Percentiles rank a stretch among this genome's conserved stretches.
phyloP scores from a whole-genome alignment of 2,329 filamentous ascomycete species.

The Graphium sp. region DNA sequence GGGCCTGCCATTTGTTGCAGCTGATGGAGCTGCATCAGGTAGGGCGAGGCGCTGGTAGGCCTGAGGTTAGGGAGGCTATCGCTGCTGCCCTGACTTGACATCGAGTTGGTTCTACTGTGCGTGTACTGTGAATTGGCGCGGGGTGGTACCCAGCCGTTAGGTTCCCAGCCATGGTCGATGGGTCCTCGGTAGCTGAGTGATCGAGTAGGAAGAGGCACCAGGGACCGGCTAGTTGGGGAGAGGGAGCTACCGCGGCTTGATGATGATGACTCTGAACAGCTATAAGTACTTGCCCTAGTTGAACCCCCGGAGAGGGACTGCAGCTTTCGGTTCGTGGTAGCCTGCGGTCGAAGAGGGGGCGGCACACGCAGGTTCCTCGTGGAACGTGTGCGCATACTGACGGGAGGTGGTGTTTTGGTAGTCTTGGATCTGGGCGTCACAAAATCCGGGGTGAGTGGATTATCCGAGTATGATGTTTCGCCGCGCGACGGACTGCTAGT shows the following conservation, averaged over 20 bases:
- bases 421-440: constrained; percentile 11
- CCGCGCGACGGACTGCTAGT: constrained; percentile 1
- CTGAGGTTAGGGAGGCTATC: constrained; percentile 4
- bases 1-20: not conserved
- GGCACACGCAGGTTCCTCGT: constrained; percentile 6
- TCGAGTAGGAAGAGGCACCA: constrained; percentile 8
- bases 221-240: no score
- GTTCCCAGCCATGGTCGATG: constrained; percentile 10
- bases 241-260: constrained; percentile 1
- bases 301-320: constrained; percentile 6
- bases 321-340: constrained; percentile 13
- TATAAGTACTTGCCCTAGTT: constrained; percentile 9
- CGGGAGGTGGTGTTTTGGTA: constrained; percentile 19
- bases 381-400: constrained; percentile 24
- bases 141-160: constrained; percentile 10
- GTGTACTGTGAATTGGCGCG: constrained; percentile 12
- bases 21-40: constrained; percentile 3
- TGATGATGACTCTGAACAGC: constrained; percentile 8
- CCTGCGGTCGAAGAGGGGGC: constrained; percentile 15
- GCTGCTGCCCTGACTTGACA: constrained; percentile 10
- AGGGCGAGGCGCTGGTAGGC: constrained; percentile 3
- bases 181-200: no score
- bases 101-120: constrained; percentile 14
- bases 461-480: constrained; percentile 2
- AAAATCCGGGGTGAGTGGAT: constrained; percentile 11